Evolutionary conservation across 2,329 filamentous ascomycete genomes (phyloP), one percentile per base, ranked within the genome.

Genomic region (Phialophora verrucosa): DNA sequence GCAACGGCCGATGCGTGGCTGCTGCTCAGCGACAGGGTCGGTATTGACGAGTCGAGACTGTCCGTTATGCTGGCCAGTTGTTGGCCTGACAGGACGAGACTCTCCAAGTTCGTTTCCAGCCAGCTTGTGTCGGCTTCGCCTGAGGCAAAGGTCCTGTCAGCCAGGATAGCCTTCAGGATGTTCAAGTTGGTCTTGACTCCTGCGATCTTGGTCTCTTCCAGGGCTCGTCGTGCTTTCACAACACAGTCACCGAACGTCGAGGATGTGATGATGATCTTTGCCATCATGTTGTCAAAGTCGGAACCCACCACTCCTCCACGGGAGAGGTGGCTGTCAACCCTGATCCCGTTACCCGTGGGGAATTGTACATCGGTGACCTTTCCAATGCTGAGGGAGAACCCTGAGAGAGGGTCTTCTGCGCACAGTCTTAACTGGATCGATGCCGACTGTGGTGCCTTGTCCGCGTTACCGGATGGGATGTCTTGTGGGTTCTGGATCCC

Each of bases 171-270:
- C 47, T 80, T 77, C 0, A 90, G 78, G 1, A 88, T 75, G 57
- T 80, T 76, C 17, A 88, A 69, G 65, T 87, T 89, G 0, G 87
- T 89, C 69, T 84, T 84, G 4, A 89, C 78, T 1, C 87, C 87
- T 0, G 72, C 74, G n/a, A 90, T 81, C 2, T 74, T 76, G 0
- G 84, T 85, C 67, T 89, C 87, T 17, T 81, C 77, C 0, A 90
- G 75, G 0, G 86, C 86, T 38, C 85, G 77, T 59, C 78, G 78
- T 0, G 85, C 83, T 73, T 88, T 89, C 1, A 74, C 72, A 1
- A 88, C 79, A 0, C 78, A 79, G 12, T 80, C 80, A n/a, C 78
- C 71, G 84, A 85, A 88, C 7, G 77, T 82, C 0, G 79, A 74
- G 0, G 83, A 84, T 0, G 84, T 87, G 57, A 88, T 76, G 42